phyloP scores from a whole-genome alignment of 2,329 filamentous ascomycete species.

The Rasamsonia emersonii region DNA sequence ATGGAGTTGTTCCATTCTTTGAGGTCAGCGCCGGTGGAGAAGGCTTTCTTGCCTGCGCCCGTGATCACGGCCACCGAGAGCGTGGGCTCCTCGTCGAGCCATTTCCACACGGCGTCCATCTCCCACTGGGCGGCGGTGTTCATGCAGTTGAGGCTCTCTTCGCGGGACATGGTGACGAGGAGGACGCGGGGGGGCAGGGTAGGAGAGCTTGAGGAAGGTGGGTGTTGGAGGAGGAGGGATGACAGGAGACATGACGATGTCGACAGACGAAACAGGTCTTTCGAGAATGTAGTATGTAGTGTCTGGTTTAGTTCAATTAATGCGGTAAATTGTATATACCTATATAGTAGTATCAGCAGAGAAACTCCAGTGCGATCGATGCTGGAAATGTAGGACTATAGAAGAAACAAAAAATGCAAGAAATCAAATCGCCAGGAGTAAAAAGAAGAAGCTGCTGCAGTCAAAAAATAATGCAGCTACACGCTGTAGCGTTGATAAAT shows the following conservation, averaged over 20 bases:
- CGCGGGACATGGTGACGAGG: slow-evolving; percentile 34
- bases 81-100: slow-evolving; percentile 54
- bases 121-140: slow-evolving; percentile 33
- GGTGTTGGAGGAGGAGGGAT: slow-evolving; percentile 3
- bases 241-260: not conserved
- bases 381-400: no score
- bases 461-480: no score
- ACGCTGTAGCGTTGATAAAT: no score
- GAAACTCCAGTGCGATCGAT: no score
- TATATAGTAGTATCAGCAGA: no score
- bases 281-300: no score
- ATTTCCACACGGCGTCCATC: slow-evolving; percentile 43
- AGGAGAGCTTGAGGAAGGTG: slow-evolving; percentile 2
- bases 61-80: slow-evolving; percentile 57
- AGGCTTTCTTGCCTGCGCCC: slow-evolving; percentile 50
- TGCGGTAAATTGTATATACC: no score
- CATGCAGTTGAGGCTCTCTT: slow-evolving; percentile 34
- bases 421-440: no score
- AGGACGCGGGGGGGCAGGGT: slow-evolving; percentile 21
- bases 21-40: slow-evolving; percentile 61
- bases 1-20: slow-evolving; percentile 53
- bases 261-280: no score
- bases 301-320: no score
- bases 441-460: no score
- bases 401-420: no score